phyloP scores from a whole-genome alignment of 78 protist genomes.

The Dictyostelium capitatum region DNA sequence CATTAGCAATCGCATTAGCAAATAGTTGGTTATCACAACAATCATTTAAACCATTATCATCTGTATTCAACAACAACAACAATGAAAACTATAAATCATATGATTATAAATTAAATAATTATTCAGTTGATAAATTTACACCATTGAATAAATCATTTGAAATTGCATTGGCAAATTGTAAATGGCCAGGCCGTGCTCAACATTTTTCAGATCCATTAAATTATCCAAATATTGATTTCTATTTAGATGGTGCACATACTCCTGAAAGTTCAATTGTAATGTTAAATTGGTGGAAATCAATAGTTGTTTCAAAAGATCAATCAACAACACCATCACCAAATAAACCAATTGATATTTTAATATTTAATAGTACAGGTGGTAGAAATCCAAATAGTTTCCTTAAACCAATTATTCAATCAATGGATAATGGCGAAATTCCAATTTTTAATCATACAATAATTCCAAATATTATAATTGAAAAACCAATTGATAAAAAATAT shows the following conservation, averaged over 20 bases:
- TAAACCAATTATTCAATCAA: constrained; percentile 35
- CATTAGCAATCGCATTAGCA: constrained; percentile 87
- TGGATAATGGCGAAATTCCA: constrained; percentile 15
- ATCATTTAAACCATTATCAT: no score
- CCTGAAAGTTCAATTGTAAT: constrained; percentile 83
- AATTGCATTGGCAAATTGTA: constrained; percentile 40
- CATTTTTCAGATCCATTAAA: constrained; percentile 9
- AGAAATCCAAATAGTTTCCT: constrained; percentile 78
- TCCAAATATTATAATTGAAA: neutral
- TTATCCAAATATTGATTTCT: constrained; percentile 47
- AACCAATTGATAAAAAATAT: neutral
- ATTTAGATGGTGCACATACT: constrained; percentile 95
- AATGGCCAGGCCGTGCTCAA: constrained; percentile 89
- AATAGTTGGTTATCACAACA: constrained; percentile 37
- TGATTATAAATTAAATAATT: constrained; percentile 23
- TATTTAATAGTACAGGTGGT: constrained; percentile 84
- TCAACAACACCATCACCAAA: neutral
- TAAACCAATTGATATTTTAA: constrained; percentile 26
- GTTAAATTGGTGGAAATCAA: constrained; percentile 84
- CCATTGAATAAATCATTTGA: constrained; percentile 18
- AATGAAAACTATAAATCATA: neutral
- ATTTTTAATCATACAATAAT: neutral
- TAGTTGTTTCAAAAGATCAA: neutral
- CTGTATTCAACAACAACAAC: no score
- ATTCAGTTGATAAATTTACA: neutral